Base-by-base conservation (phyloP, 768 basidiomycete genomes). In the Suillus lakei region DNA sequence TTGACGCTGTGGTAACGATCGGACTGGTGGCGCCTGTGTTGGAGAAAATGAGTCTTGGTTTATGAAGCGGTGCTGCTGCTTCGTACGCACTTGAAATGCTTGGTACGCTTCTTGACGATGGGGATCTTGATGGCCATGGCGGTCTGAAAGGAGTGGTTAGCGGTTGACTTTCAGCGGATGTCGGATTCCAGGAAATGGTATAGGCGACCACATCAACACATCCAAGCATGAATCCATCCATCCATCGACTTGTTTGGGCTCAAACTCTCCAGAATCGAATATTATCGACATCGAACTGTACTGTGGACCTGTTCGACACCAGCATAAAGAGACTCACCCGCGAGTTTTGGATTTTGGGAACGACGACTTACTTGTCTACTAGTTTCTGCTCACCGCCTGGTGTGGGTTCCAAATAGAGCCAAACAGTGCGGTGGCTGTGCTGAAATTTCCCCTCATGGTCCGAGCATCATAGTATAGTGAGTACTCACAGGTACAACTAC, bases 101-200 rank as follows among this genome's bases (percentile, higher is more conserved):
- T 95, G 75, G 96, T 98, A 81, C 95, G 93, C 86, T 99, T 99
- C 88, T 97, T 98, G 82, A 98, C 86, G 79, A 96, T 91, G 70
- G 85, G 85, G 69, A 89, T 79, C 73, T 81, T 85, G 77, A 82
- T 71, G 73, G 72, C 79, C 84, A 85, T 85, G 75, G 68, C 70
- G 74, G 68, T 68, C 81, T 82, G 63, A 61, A 41, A 66, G 41
- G 16, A 41, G 34, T 54, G 9, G 41, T 76, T 46, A 76, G 74
- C 1, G 34, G 62, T 23, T 60, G 44, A 18, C 46, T 63, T 46
- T 61, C 50, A 48, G 53, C 56, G 28, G 39, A 43, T 16, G 46
- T 39, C 26, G 62, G 48, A 56, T 36, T n/a, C 48, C 23, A 21
- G 32, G 36, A 30, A 43, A 21, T n/a, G n/a, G n/a, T n/a, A n/a